phyloP scores from a whole-genome alignment of 192 early-diverging fungal genomes.

The Pecoramyces ruminantium region DNA sequence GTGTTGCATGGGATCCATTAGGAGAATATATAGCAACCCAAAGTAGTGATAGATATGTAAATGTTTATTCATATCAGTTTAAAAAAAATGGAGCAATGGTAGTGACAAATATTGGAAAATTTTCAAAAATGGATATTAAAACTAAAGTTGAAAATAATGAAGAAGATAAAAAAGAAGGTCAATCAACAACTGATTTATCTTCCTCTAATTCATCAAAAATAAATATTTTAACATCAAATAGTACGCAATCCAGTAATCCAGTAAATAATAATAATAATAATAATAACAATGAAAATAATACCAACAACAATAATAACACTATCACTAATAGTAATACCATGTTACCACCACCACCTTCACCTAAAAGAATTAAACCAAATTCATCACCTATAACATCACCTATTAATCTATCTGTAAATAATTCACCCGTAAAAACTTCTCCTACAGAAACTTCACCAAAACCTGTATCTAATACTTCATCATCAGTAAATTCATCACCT shows the following conservation, averaged over 20 bases:
- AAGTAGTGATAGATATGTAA: constrained; percentile 66
- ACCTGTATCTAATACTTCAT: neutral
- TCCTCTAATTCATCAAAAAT: too few species aligned
- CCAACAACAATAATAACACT: neutral
- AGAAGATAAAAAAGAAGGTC: neutral
- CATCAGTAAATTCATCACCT: neutral
- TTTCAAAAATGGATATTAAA: neutral
- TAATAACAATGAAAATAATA: too few species aligned
- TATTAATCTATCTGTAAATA: neutral
- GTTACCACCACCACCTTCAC: neutral
- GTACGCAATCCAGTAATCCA: neutral
- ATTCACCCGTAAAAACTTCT: neutral
- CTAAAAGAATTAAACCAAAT: neutral
- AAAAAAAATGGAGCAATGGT: neutral
- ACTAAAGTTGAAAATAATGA: neutral
- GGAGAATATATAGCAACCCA: constrained; percentile 75
- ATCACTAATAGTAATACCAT: neutral
- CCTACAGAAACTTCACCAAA: neutral
- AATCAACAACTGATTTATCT: neutral
- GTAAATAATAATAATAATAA: too few species aligned
- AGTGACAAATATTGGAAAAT: neutral
- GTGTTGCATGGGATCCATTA: constrained; percentile 88
- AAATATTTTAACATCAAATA: too few species aligned
- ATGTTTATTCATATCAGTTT: neutral
- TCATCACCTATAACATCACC: neutral